Evolutionary conservation across 2,329 filamentous ascomycete species (phyloP), one percentile per base, ranked within the genome.

Genomic region (Monilinia fructigena): DNA sequence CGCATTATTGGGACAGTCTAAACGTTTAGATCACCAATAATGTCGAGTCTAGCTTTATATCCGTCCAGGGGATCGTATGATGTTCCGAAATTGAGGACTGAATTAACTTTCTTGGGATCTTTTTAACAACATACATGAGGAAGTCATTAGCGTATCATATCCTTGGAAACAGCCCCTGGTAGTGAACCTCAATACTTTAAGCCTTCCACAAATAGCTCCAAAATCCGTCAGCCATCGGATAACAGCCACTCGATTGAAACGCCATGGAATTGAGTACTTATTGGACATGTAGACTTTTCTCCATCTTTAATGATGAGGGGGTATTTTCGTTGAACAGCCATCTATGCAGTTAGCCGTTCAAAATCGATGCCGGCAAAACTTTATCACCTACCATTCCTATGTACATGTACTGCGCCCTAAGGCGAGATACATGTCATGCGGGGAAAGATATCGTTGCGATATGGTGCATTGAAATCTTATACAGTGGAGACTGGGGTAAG

Each of bases 401-500:
- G 4, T 38, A 2, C 26, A 59, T 59, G 42, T 26, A 26, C 28
- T 50, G 56, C 10, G 4, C 20, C 26, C 7, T 50, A 26, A 50
- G 20, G 26, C 20, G 18, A 12, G 47, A 48, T 26, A n/a, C 16
- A 16, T 28, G 42, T 5, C 3, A 63, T 40, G 10, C 38, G 6
- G 48, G 18, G 48, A 54, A 42, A 62, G n/a, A 28, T 40, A 16
- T 55, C 12, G 48, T n/a, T 28, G 16, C 10, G 35, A 28, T 54
- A 3, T n/a, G 12, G 16, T 20, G n/a, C 42, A 40, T 40, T 18
- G 54, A 26, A 40, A 28, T n/a, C 10, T 63, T 55, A 42, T 54
- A 42, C 35, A 42, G 18, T 31, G 23, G 48, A 55, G 60, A 63
- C 35, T 54, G 35, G 60, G 60, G 50, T 42, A 31, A 31, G 23